Conservation (phyloP, 495 filamentous ascomycete genomes). For the Choiromyces venosus region DNA sequence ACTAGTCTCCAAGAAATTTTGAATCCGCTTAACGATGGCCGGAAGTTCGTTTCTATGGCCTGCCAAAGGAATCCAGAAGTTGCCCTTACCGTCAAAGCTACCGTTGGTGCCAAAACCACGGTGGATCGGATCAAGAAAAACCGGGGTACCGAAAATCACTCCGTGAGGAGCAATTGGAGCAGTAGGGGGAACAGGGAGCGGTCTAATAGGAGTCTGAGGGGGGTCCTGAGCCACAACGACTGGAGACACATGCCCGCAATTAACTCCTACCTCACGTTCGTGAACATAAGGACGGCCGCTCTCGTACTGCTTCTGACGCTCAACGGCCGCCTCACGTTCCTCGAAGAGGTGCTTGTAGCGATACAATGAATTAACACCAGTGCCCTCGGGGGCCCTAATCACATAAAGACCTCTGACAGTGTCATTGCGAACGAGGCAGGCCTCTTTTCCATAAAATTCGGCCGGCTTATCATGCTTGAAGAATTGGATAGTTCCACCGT, state of each 20-base stretch:
- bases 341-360: conserved; percentile 16
- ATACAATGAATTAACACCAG: conserved; percentile 1
- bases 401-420: conserved; percentile 21
- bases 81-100: conserved; percentile 1
- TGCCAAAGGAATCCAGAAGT: conserved; percentile 13
- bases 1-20: conserved; percentile 12
- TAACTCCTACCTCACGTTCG: conserved; percentile 33
- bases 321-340: conserved; percentile 5
- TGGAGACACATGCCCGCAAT: conserved; percentile 18
- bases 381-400: conserved; percentile 24
- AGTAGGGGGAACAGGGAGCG: not conserved
- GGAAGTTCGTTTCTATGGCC: conserved; percentile 18
- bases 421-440: conserved; percentile 35
- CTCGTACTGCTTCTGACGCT: conserved; percentile 16
- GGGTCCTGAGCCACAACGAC: not conserved
- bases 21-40: conserved; percentile 18
- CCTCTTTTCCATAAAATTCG: conserved; percentile 29
- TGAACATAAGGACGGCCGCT: conserved; percentile 6
- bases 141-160: too few species aligned
- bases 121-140: too few species aligned
- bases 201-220: not conserved
- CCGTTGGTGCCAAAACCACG: too few species aligned
- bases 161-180: too few species aligned
- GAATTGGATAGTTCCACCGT: conserved; percentile 31
- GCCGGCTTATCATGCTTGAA: conserved; percentile 34